Evolutionary conservation across 441 rosid genomes (phyloP).

Genomic region (Jatropha multifida): DNA sequence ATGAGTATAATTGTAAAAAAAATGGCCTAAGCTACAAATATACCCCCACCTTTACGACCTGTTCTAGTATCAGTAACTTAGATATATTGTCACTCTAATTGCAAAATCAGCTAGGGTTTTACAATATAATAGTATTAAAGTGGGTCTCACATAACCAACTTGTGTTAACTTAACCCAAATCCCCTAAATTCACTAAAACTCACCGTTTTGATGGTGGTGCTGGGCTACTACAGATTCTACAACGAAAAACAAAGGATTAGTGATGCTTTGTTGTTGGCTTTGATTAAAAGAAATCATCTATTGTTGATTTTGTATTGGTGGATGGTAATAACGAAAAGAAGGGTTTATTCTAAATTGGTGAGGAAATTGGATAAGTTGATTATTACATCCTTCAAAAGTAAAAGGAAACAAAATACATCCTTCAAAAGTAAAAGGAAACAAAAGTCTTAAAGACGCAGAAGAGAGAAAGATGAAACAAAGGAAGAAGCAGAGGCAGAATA

Average conservation of each 20-base stretch:
- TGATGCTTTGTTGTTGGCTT: constrained; percentile 1
- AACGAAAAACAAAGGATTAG: constrained; percentile 32
- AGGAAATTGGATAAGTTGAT: constrained; percentile 30
- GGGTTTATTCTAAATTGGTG: constrained; percentile 36
- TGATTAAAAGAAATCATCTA: constrained; percentile 71
- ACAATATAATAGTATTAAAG: too few species aligned
- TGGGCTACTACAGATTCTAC: constrained; percentile 34
- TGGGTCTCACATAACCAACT: too few species aligned
- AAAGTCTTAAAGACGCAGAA: constrained; percentile 43
- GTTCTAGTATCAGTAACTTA: too few species aligned
- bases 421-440: constrained; percentile 61
- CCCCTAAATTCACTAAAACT: too few species aligned
- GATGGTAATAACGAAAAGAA: constrained; percentile 29
- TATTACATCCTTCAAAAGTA: constrained; percentile 46
- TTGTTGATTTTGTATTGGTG: constrained; percentile 43
- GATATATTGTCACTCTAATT: too few species aligned
- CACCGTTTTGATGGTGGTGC: constrained; percentile 36
- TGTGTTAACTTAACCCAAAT: too few species aligned
- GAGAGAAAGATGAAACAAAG: constrained; percentile 11
- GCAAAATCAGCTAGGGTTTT: too few species aligned
- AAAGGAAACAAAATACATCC: constrained; percentile 51
- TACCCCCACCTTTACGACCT: too few species aligned
- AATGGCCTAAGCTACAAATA: too few species aligned
- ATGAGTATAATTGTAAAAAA: too few species aligned
- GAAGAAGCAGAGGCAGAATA: not conserved